These are phyloP conservation scores for Neolentinus lepideus DNA, from an alignment of 1,284 basidiomycete genomes.

Conservation along the genomic window DNA sequence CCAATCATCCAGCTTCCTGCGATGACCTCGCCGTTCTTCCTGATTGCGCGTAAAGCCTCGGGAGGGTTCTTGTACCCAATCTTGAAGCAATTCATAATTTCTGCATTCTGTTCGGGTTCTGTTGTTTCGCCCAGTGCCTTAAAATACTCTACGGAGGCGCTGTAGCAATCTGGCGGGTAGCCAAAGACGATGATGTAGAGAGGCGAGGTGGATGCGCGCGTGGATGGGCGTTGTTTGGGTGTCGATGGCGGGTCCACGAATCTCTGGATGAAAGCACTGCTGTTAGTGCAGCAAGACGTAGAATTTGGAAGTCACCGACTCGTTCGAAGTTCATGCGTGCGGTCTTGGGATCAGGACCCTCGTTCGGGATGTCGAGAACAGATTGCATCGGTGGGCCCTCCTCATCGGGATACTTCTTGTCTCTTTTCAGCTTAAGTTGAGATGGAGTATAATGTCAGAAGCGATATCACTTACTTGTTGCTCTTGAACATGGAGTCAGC, in stretches of 20 bases:
- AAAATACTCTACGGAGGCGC: conserved; percentile 63
- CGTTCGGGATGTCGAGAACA: conserved; percentile 63
- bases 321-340: conserved; percentile 8
- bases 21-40: conserved; percentile 73
- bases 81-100: conserved; percentile 64
- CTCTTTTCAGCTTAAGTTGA: conserved; percentile 31
- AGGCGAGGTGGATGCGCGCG: conserved; percentile 24
- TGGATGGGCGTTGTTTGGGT: conserved; percentile 18
- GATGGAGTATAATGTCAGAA: neutral
- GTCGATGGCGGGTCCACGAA: conserved; percentile 15
- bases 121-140: conserved; percentile 58
- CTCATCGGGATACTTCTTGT: conserved; percentile 57
- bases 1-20: conserved; percentile 76
- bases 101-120: conserved; percentile 52
- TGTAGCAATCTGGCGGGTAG: conserved; percentile 68
- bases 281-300: conserved; percentile 3
- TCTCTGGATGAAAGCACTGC: conserved; percentile 2
- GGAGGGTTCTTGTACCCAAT: conserved; percentile 63
- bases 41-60: conserved; percentile 66
- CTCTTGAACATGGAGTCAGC: conserved; percentile 78
- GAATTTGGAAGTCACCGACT: neutral
- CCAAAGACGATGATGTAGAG: conserved; percentile 68
- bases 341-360: conserved; percentile 33
- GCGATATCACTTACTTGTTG: conserved; percentile 35
- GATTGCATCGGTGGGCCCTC: conserved; percentile 69